A percentile compares a stretch with the other conserved stretches of the same genome.
Evolutionary conservation across 495 filamentous ascomycete species (phyloP).

Genomic region (Rhizodiscina lignyota): DNA sequence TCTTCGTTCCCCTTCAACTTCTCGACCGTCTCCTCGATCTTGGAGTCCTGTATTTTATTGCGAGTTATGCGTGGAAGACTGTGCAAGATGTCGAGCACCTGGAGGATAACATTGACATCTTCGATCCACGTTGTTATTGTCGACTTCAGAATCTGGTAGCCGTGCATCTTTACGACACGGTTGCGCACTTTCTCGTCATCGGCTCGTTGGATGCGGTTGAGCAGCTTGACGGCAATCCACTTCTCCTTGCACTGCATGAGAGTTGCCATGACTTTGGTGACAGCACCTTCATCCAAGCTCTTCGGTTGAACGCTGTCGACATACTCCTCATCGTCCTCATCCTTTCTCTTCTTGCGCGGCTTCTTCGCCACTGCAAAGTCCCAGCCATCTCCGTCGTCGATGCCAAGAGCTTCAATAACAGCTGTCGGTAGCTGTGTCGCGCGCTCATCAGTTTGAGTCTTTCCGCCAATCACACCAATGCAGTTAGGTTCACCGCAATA

Average conservation of each 20-base stretch:
- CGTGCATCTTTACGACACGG: conserved; percentile 88
- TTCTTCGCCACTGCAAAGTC: conserved; percentile 76
- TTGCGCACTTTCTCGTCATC: conserved; percentile 79
- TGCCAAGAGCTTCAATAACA: conserved; percentile 87
- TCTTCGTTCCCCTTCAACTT: conserved; percentile 50
- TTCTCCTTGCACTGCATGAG: conserved; percentile 98
- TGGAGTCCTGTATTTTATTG: conserved; percentile 94
- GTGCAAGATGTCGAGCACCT: conserved; percentile 79
- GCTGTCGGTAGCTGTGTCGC: conserved; percentile 82
- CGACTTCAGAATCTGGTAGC: conserved; percentile 83
- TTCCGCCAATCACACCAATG: conserved; percentile 89
- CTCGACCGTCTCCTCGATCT: conserved; percentile 76
- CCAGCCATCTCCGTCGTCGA: conserved; percentile 87
- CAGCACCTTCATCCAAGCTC: conserved; percentile 69
- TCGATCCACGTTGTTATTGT: conserved; percentile 71
- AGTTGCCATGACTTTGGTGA: conserved; percentile 96
- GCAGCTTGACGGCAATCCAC: conserved; percentile 94
- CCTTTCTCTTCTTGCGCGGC: conserved; percentile 82
- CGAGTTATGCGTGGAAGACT: conserved; percentile 79
- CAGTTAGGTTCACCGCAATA: conserved; percentile 95
- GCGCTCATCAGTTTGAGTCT: conserved; percentile 91
- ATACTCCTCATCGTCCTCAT: conserved; percentile 91
- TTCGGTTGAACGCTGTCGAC: conserved; percentile 78
- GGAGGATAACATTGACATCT: conserved; percentile 73
- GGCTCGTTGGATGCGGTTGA: conserved; percentile 75